phyloP scores from a whole-genome alignment of 441 rosid genomes.

The Pelargonium citronellum region DNA sequence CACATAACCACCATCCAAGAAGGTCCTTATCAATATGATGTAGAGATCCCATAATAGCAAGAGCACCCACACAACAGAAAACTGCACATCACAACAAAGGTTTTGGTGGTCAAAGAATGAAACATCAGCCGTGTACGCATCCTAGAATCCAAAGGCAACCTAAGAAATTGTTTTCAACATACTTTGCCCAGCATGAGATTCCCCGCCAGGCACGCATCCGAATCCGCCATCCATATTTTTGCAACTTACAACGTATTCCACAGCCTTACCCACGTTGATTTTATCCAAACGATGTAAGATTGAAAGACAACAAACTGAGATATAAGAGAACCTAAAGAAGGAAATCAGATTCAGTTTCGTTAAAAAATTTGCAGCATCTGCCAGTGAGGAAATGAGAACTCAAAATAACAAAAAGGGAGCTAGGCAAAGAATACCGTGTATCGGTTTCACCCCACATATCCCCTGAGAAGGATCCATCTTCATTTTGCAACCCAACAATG shows the following conservation, averaged over 20 bases:
- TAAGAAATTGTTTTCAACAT: conserved; percentile 26
- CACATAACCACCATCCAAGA: conserved; percentile 98
- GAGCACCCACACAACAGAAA: conserved; percentile 89
- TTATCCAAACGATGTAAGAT: conserved; percentile 50
- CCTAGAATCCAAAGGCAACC: no score
- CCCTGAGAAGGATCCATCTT: conserved; percentile 87
- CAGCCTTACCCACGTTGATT: conserved; percentile 68
- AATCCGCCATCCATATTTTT: conserved; percentile 85
- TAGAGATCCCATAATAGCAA: conserved; percentile 70
- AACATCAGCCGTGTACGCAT: no score
- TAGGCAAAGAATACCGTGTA: conserved; percentile 42
- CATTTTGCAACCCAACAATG: conserved; percentile 63
- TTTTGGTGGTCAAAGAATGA: background rate
- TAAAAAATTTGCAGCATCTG: background rate
- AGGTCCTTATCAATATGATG: conserved; percentile 82
- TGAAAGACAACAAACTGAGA: conserved; percentile 73
- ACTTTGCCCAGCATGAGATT: conserved; percentile 94
- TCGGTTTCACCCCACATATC: conserved; percentile 95
- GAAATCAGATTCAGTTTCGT: background rate
- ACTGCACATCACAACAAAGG: conserved; percentile 33
- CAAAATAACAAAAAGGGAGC: background rate
- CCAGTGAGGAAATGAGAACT: background rate
- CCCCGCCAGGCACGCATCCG: conserved; percentile 83
- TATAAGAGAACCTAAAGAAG: conserved; percentile 62
- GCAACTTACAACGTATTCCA: conserved; percentile 69